These are phyloP conservation scores for Coemansia sp. DNA, from an alignment of 192 early-diverging fungal genomes.

Conservation along the genomic window DNA sequence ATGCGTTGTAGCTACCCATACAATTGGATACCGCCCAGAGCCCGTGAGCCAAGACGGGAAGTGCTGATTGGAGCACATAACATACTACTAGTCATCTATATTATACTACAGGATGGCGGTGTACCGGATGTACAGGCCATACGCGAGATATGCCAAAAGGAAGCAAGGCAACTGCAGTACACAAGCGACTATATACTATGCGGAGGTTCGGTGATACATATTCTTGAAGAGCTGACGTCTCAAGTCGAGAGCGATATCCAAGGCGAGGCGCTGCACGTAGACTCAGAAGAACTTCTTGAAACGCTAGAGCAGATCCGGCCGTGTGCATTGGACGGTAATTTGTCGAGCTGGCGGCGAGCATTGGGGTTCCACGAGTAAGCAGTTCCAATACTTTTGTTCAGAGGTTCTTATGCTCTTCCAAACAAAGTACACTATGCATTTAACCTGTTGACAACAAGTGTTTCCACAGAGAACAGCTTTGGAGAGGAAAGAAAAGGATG, in stretches of 20 bases:
- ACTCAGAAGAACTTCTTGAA: conserved; percentile 35
- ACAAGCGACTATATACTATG: conserved; percentile 32
- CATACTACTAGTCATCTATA: conserved; percentile 43
- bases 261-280: conserved; percentile 33
- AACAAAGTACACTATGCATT: not conserved
- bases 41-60: conserved; percentile 20
- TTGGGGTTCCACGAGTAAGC: conserved; percentile 7
- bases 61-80: conserved; percentile 40
- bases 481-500: not conserved
- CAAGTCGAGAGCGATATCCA: conserved; percentile 44
- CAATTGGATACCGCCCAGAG: conserved; percentile 41
- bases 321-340: conserved; percentile 34
- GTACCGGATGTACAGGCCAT: conserved; percentile 22
- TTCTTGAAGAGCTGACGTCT: conserved; percentile 35
- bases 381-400: not conserved
- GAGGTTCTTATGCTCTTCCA: not conserved
- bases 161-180: conserved; percentile 11
- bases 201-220: conserved; percentile 35
- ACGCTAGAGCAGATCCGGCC: conserved; percentile 26
- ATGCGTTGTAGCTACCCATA: conserved; percentile 34
- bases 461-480: not conserved
- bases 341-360: conserved; percentile 30
- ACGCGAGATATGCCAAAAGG: conserved; percentile 27
- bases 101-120: conserved; percentile 34
- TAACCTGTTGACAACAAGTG: not conserved